Evolutionary conservation across 2,329 filamentous ascomycete genomes (phyloP).

Genomic region (Neofusicoccum cordaticola): DNA sequence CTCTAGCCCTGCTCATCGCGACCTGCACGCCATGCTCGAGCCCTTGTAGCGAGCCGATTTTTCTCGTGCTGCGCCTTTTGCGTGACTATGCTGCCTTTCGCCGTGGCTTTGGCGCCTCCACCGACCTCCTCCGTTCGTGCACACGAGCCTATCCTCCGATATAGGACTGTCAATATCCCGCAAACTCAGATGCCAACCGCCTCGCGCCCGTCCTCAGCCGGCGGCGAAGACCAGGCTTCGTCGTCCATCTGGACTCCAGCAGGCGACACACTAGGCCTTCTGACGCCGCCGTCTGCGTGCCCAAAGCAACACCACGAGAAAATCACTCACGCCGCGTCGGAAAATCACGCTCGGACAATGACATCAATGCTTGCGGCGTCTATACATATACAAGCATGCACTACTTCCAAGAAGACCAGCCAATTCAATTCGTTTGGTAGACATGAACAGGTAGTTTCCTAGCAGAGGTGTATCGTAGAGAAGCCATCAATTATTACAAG

Average conservation of each 20-base stretch:
- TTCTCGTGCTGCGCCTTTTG: not conserved
- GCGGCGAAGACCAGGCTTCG: not conserved
- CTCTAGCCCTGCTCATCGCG: not conserved
- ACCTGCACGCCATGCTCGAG: slow-evolving; percentile 1
- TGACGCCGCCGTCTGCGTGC: not conserved
- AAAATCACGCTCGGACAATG: not conserved
- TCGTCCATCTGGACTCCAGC: not conserved
- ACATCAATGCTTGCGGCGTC: not conserved
- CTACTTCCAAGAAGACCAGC: not conserved
- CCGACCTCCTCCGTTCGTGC: not conserved
- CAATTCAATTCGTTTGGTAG: slow-evolving; percentile 5
- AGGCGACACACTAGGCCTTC: not conserved
- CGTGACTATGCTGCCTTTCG: not conserved
- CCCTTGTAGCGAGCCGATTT: not conserved
- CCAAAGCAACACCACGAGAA: not conserved
- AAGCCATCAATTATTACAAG: slow-evolving; percentile 19
- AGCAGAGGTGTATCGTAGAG: slow-evolving; percentile 15
- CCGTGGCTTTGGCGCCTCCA: not conserved
- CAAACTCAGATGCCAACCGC: not conserved
- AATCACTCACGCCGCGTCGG: not conserved
- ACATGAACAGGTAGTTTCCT: slow-evolving; percentile 17
- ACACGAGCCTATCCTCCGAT: not conserved
- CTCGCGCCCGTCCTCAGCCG: not conserved
- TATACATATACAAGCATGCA: not conserved
- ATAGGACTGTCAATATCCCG: slow-evolving; percentile 3